These are phyloP conservation scores for Evernia prunastri DNA, from an alignment of 495 filamentous ascomycete genomes.

Conservation along the genomic window DNA sequence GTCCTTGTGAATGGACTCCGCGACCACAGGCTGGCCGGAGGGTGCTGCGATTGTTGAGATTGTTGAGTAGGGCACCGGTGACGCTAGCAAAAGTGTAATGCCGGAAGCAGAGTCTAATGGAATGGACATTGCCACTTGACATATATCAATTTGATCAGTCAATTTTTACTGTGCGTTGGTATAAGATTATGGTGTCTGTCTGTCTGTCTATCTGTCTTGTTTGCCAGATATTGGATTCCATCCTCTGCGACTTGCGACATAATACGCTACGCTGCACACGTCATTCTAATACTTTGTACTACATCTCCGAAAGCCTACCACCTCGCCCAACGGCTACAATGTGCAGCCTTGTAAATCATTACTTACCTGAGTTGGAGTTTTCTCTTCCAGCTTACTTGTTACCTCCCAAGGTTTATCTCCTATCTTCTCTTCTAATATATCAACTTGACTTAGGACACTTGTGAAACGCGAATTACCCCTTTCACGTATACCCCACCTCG, in stretches of 20 bases:
- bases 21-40: neutral
- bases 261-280: neutral
- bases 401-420: neutral
- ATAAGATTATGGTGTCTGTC: no score
- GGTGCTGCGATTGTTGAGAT: neutral
- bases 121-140: neutral
- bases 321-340: neutral
- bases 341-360: neutral
- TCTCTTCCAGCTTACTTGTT: no score
- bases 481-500: neutral
- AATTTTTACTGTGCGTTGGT: no score
- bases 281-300: neutral
- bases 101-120: neutral
- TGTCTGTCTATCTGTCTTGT: neutral
- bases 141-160: no score
- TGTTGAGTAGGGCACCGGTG: neutral
- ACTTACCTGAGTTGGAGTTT: neutral
- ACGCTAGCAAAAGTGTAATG: neutral
- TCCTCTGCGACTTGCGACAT: neutral
- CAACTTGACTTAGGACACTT: neutral
- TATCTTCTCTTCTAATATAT: neutral
- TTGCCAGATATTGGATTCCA: neutral
- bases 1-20: neutral
- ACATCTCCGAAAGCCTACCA: neutral
- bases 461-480: neutral